These are phyloP conservation scores for Herpetomonas tarakana DNA, from an alignment of 208 protist species.

Conservation along the genomic window DNA sequence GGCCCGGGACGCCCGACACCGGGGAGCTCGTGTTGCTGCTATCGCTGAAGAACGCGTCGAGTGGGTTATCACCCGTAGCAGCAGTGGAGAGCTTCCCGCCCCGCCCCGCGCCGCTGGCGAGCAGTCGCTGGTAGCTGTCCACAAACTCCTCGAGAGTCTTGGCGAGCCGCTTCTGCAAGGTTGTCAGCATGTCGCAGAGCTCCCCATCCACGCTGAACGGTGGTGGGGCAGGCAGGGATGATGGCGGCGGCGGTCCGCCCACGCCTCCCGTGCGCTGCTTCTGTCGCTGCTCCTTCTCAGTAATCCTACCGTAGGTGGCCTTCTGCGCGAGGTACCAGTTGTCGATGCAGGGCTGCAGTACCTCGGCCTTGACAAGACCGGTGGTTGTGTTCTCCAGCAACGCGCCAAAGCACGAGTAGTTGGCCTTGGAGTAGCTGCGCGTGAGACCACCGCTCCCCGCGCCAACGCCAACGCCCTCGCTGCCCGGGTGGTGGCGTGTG, in stretches of 20 bases:
- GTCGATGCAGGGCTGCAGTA: constrained; percentile 17
- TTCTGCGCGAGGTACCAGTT: constrained; percentile 2
- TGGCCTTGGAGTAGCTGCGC: not conserved
- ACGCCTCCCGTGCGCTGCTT: not conserved
- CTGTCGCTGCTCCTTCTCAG: not conserved
- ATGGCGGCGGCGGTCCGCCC: not conserved
- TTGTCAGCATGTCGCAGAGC: constrained; percentile 27
- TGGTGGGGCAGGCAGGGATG: too few relatives aligned
- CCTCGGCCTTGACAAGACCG: constrained; percentile 16
- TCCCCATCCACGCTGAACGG: constrained; percentile 20
- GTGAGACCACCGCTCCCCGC: not conserved
- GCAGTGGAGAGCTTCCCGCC: not conserved
- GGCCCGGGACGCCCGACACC: not conserved
- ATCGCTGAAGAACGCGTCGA: constrained; percentile 16
- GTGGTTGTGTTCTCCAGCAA: constrained; percentile 15
- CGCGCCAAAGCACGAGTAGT: constrained; percentile 17
- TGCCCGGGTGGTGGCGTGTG: constrained; percentile 8
- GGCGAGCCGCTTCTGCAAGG: constrained; percentile 19
- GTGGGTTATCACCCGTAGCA: not conserved
- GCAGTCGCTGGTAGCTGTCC: constrained; percentile 3
- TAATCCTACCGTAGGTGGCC: not conserved
- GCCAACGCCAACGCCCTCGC: not conserved
- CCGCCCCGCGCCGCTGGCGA: not conserved
- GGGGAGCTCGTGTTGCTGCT: not conserved
- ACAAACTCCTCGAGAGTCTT: constrained; percentile 19